Evolutionary conservation across 1,139 yeast species (phyloP).

Genomic region (Saccharomyces hybrid): DNA sequence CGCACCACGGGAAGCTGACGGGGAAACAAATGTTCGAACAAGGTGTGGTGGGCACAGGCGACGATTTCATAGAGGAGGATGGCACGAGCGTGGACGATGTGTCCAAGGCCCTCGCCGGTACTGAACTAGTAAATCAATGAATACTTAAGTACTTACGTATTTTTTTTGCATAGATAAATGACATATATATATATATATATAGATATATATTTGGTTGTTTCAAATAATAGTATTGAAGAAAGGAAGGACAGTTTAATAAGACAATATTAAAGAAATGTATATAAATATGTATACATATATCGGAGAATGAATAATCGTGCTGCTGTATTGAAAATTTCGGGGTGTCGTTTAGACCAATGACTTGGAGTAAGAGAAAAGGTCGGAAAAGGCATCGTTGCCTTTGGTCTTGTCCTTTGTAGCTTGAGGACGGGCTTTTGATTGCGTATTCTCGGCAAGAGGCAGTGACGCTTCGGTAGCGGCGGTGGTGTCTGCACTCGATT

Average conservation of each 20-base stretch:
- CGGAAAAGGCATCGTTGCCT: conserved; percentile 29
- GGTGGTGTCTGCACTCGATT: background rate
- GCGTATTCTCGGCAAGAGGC: background rate
- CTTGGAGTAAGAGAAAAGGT: conserved; percentile 29
- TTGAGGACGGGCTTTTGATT: background rate
- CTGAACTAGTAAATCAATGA: background rate
- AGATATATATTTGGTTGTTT: background rate
- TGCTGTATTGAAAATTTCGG: background rate
- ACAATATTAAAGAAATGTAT: background rate
- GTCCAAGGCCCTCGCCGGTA: background rate
- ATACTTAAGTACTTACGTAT: background rate
- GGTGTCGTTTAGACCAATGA: conserved; percentile 15
- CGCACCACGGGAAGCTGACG: conserved; percentile 70
- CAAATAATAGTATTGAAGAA: background rate
- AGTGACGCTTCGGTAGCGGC: background rate
- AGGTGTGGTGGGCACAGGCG: conserved; percentile 69
- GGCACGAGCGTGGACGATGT: conserved; percentile 14
- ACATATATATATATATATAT: background rate
- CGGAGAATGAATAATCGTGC: background rate
- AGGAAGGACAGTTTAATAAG: background rate
- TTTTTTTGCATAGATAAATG: background rate
- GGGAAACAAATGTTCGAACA: conserved; percentile 86
- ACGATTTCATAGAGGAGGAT: conserved; percentile 37
- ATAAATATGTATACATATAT: background rate
- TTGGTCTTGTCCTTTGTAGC: conserved; percentile 5